Conservation (phyloP, 768 basidiomycete genomes). For the Lactarius evosmus region DNA sequence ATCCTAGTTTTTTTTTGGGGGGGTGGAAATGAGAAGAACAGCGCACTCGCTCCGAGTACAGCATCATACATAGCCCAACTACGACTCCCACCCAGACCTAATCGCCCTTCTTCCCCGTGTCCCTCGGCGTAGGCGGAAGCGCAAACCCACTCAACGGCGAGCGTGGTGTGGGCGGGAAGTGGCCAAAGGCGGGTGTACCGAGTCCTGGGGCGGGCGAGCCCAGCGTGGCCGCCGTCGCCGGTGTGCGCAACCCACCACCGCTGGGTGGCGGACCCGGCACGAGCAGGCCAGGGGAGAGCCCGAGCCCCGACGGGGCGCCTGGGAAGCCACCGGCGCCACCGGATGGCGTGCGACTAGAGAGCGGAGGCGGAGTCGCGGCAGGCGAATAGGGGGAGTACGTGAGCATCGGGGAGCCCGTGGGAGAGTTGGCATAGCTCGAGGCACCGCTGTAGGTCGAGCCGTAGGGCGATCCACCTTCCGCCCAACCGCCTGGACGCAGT, state of each 20-base stretch:
- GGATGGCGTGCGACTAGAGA: slow-evolving; percentile 10
- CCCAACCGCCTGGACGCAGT: slow-evolving; percentile 39
- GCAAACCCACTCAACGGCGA: slow-evolving; percentile 26
- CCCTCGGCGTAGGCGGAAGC: slow-evolving; percentile 3
- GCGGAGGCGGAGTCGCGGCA: background rate
- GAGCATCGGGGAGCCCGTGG: slow-evolving; percentile 34
- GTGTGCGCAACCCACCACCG: slow-evolving; percentile 8
- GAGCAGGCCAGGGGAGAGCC: slow-evolving; percentile 16
- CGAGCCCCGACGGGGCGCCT: slow-evolving; percentile 19
- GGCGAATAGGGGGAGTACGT: slow-evolving; percentile 36
- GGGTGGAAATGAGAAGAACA: too few species aligned
- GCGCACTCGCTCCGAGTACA: too few species aligned
- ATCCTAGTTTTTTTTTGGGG: too few species aligned
- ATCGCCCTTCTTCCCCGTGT: slow-evolving; percentile 10
- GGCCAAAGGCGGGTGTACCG: slow-evolving; percentile 29
- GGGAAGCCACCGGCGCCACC: slow-evolving; percentile 10
- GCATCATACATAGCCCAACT: slow-evolving; percentile 1
- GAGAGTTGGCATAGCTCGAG: slow-evolving; percentile 37
- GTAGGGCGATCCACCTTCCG: slow-evolving; percentile 50
- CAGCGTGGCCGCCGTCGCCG: slow-evolving; percentile 33
- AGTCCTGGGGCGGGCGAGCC: slow-evolving; percentile 29
- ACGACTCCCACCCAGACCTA: background rate
- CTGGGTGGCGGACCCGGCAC: slow-evolving; percentile 4
- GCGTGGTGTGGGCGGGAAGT: slow-evolving; percentile 40
- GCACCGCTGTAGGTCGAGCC: slow-evolving; percentile 2